Evolutionary conservation across 768 basidiomycete genomes (phyloP), one percentile per base, ranked within the genome.

Genomic region (Mycena maculata): DNA sequence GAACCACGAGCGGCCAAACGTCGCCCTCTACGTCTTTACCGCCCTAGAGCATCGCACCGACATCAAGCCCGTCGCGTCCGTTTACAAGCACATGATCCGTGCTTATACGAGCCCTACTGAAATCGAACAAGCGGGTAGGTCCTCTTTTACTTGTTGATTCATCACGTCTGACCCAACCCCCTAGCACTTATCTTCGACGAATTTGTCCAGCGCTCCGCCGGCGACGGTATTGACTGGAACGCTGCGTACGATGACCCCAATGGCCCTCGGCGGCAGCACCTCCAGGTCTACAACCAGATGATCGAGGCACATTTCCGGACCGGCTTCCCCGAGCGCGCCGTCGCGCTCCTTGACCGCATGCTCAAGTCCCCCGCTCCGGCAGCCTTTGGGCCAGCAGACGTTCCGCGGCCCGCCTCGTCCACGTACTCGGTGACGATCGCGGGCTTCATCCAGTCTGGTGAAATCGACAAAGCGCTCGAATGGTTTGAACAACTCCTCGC

Each of bases 261-360:
- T n/a, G 63, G 61, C 61, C 55, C 76, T 23, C 60, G 77, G 65
- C 74, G 76, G 31, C 77, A 79, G 23, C 83, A 85, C 55, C 78
- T 90, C 48, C 74, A 81, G 41, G 80, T 90, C 2, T 95, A 88
- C 88, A 92, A 93, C 70, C 81, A 85, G 71, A 93, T 94, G 90
- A 88, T 96, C 38, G 83, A 88, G 52, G 85, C 89, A 0, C 90
- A 92, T 76, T 90, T 96, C 82, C 83, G 81, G 41, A 85, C 81
- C 41, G 88, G 88, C 1, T 78, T 88, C 55, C 84, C 91, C 0
- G 87, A 87, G 23, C 86, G 85, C 48, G 94, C 89, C 11, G 72
- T 95, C 12, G 86, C 76, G 25, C 76, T 95, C 3, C 79, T 96
- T 44, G 88, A 92, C 60, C 78, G 84, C 67, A 94, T 95, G 92